Conservation (phyloP, 768 basidiomycete genomes). For the Xerocomellus intermedius region DNA sequence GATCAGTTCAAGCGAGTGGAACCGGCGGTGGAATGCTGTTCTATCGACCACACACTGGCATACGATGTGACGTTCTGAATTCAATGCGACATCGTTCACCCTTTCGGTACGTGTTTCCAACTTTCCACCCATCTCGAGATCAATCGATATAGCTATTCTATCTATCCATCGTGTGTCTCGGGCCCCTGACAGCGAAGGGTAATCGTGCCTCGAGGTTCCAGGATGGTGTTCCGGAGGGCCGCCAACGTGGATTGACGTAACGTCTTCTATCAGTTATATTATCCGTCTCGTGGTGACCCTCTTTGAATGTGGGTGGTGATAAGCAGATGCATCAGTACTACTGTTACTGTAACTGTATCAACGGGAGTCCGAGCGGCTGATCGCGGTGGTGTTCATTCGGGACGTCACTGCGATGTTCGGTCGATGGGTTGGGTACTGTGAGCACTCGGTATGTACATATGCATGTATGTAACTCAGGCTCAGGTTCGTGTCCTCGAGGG, state of each 20-base stretch:
- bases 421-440: background rate
- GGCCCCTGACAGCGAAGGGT: slow-evolving; percentile 10
- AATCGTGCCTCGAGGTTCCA: slow-evolving; percentile 16
- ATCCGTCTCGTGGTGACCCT: background rate
- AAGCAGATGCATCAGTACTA: background rate
- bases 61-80: too few species aligned
- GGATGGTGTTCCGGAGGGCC: slow-evolving; percentile 1
- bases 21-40: too few species aligned
- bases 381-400: slow-evolving; percentile 5
- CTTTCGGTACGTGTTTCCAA: background rate
- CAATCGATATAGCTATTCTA: background rate
- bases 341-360: background rate
- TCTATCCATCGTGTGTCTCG: slow-evolving; percentile 3
- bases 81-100: too few species aligned
- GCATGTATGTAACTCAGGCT: background rate
- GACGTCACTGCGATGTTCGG: background rate
- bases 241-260: slow-evolving; percentile 11
- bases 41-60: background rate
- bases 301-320: slow-evolving; percentile 2
- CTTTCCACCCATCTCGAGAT: background rate
- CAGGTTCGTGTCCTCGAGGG: slow-evolving; percentile 6
- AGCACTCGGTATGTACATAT: background rate
- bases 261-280: slow-evolving; percentile 5
- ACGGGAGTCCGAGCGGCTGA: background rate
- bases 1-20: background rate